A percentile compares a stretch with the other conserved stretches of the same genome.
phyloP scores from a whole-genome alignment of 2,329 filamentous ascomycete species.

The Chrysoporthe deuterocubensis region DNA sequence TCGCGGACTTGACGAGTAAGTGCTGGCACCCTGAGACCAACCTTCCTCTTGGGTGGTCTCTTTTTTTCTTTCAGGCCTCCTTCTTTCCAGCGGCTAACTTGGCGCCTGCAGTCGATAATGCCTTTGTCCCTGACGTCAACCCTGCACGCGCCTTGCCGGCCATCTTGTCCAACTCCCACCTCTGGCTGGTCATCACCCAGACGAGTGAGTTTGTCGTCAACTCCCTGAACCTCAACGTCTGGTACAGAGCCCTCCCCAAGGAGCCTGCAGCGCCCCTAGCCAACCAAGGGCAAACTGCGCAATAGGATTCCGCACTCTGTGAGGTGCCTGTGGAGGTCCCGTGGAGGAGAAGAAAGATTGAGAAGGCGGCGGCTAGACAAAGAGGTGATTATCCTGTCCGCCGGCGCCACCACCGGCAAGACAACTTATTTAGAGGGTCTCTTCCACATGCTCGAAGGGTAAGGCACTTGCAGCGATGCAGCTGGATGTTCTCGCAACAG shows the following conservation, averaged over 20 bases:
- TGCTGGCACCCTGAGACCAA: not conserved
- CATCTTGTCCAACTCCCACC: conserved; percentile 1
- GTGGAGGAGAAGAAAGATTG: not conserved
- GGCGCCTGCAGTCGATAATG: not conserved
- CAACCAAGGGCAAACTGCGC: not conserved
- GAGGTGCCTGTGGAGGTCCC: not conserved
- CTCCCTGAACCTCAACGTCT: conserved; percentile 1
- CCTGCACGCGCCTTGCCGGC: not conserved
- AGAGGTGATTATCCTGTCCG: not conserved
- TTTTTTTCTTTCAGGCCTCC: not conserved
- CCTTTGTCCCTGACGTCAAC: not conserved
- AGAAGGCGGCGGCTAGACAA: not conserved
- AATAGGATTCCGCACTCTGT: conserved; percentile 2
- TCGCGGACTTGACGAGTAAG: conserved; percentile 19
- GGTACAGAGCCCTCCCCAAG: conserved; percentile 7
- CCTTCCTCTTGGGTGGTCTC: not conserved
- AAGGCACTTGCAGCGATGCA: conserved; percentile 10
- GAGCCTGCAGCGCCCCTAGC: not conserved
- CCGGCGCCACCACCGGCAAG: not conserved
- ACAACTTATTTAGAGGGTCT: not conserved
- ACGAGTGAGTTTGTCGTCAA: conserved; percentile 20
- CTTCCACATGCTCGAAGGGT: not conserved
- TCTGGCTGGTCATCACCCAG: conserved; percentile 23
- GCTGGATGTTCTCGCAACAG: conserved; percentile 15
- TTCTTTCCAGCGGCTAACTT: not conserved